Conservation (phyloP, 768 basidiomycete species). For the Leccinellum luteum region DNA sequence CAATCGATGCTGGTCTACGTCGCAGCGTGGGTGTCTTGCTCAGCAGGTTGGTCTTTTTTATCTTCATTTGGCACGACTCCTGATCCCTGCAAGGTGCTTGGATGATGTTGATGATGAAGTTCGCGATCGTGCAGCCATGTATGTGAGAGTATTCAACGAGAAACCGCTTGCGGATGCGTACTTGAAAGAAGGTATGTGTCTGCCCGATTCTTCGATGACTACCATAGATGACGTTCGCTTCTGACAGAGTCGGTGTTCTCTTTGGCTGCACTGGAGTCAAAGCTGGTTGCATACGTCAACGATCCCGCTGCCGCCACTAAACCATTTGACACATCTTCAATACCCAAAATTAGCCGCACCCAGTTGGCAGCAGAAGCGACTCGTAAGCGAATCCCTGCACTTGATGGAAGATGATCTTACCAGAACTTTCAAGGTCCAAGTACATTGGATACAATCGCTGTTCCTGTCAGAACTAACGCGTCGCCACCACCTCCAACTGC, state of each 20-base stretch:
- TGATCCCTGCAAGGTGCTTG: constrained; percentile 60
- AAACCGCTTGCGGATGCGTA: constrained; percentile 79
- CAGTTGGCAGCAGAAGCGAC: constrained; percentile 88
- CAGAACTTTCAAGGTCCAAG: constrained; percentile 62
- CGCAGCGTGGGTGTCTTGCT: constrained; percentile 87
- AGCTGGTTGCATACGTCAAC: constrained; percentile 91
- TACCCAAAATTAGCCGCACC: constrained; percentile 92
- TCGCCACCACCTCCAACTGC: constrained; percentile 76
- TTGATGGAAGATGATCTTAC: constrained; percentile 11
- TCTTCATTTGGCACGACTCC: constrained; percentile 1
- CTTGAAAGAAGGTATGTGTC: constrained; percentile 80
- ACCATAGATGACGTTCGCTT: neutral
- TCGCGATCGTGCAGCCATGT: constrained; percentile 94
- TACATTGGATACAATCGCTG: constrained; percentile 80
- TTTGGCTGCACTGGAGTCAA: constrained; percentile 82
- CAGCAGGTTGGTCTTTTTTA: constrained; percentile 55
- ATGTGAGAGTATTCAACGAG: constrained; percentile 81
- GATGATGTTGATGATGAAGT: constrained; percentile 99
- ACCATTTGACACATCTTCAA: constrained; percentile 78
- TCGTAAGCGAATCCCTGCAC: constrained; percentile 48
- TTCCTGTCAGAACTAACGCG: constrained; percentile 57
- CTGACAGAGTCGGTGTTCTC: constrained; percentile 88
- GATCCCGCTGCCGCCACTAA: constrained; percentile 66
- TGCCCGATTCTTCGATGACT: neutral
- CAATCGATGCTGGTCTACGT: constrained; percentile 71